phyloP scores from a whole-genome alignment of 73 alveolate species.

The Diophrys appendiculata region DNA sequence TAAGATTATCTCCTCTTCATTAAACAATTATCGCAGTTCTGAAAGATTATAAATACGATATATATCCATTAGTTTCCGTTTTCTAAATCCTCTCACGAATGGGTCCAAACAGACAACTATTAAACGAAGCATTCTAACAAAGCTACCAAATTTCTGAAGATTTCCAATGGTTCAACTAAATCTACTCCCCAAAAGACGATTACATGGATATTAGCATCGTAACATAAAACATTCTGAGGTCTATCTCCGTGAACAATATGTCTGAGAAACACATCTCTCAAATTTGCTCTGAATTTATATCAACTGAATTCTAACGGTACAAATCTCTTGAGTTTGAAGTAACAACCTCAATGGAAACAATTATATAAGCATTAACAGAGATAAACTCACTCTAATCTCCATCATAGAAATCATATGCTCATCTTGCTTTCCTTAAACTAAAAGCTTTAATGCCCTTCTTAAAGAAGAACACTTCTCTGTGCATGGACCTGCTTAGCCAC shows the following conservation, averaged over 20 bases:
- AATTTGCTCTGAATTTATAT: no score
- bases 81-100: background rate
- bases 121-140: background rate
- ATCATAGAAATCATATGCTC: background rate
- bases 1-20: background rate
- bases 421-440: background rate
- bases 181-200: background rate
- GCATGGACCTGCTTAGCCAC: background rate
- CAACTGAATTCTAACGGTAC: no score
- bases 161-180: background rate
- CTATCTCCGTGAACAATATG: no score
- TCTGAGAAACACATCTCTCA: no score
- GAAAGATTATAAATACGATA: background rate
- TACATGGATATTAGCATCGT: background rate
- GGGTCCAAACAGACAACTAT: background rate
- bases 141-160: no score
- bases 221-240: background rate
- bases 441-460: background rate
- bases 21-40: background rate
- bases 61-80: background rate
- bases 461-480: background rate
- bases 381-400: background rate
- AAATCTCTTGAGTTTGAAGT: no score
- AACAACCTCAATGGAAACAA: no score
- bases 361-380: background rate